phyloP scores from a whole-genome alignment of 179 eudicot species.

The Kewa caespitosa region DNA sequence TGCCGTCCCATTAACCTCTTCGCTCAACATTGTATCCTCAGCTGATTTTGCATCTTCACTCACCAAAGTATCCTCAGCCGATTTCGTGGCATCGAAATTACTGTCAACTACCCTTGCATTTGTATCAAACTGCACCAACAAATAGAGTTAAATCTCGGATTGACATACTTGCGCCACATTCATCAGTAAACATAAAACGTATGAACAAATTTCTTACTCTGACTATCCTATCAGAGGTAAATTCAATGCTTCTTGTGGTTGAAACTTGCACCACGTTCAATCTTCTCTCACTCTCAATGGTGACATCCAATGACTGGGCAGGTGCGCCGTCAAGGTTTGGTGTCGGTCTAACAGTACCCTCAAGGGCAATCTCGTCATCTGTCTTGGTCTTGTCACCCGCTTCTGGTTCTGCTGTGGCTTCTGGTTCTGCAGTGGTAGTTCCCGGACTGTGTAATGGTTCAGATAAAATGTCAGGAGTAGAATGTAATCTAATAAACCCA shows the following conservation, averaged over 20 bases:
- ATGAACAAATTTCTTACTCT: slow-evolving; percentile 36
- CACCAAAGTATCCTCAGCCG: slow-evolving; percentile 25
- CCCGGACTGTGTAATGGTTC: slow-evolving; percentile 37
- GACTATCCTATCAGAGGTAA: slow-evolving; percentile 39
- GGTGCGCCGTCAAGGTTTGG: slow-evolving; percentile 37
- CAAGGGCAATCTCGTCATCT: slow-evolving; percentile 31
- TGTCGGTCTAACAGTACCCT: slow-evolving; percentile 17
- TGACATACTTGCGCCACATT: not conserved
- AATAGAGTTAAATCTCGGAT: not conserved
- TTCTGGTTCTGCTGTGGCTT: slow-evolving; percentile 20
- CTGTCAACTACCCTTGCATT: slow-evolving; percentile 29
- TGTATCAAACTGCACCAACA: slow-evolving; percentile 39
- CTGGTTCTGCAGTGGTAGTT: slow-evolving; percentile 18
- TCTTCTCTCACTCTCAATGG: slow-evolving; percentile 32
- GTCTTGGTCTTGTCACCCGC: slow-evolving; percentile 27
- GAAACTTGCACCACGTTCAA: slow-evolving; percentile 35
- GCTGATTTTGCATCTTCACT: slow-evolving; percentile 21
- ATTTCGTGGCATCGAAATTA: slow-evolving; percentile 38
- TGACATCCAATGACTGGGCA: slow-evolving; percentile 30
- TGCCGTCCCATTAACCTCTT: slow-evolving; percentile 23
- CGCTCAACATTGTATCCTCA: slow-evolving; percentile 22
- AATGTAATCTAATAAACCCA: not conserved
- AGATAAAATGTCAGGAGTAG: slow-evolving; percentile 10
- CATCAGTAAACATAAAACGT: not conserved
- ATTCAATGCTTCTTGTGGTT: slow-evolving; percentile 37